A percentile compares a stretch with the other conserved stretches of the same genome.
Evolutionary conservation across 2,329 filamentous ascomycete genomes (phyloP).

Genomic region (Fusarium guadeloupense): DNA sequence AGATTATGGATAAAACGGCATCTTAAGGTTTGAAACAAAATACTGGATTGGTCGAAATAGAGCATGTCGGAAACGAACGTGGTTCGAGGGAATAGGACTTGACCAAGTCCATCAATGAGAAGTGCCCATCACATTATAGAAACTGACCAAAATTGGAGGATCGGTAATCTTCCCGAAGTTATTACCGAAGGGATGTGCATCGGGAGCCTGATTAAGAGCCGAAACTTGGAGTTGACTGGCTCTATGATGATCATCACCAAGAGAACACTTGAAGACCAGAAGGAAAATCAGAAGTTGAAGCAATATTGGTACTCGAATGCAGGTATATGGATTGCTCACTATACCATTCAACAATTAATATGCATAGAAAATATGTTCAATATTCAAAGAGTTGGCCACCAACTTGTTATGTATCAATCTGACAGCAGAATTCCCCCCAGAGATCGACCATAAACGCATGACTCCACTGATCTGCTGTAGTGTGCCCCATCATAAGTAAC

Average conservation of each 20-base stretch:
- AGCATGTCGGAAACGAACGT: background rate
- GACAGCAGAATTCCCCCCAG: background rate
- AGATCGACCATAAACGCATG: background rate
- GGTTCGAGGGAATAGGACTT: background rate
- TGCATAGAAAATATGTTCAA: too few relatives aligned
- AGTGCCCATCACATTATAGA: background rate
- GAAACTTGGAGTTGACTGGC: background rate
- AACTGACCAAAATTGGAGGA: background rate
- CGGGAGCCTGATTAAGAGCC: constrained; percentile 16
- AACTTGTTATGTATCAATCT: background rate
- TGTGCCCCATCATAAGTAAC: background rate
- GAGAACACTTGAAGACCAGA: background rate
- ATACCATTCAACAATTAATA: too few relatives aligned
- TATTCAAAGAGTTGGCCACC: background rate
- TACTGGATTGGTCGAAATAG: background rate
- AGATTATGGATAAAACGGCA: background rate
- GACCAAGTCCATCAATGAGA: background rate
- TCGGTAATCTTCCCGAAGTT: background rate
- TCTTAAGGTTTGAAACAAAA: background rate
- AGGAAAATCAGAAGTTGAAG: background rate
- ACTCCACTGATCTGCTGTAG: background rate
- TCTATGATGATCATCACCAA: background rate
- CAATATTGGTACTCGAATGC: too few relatives aligned
- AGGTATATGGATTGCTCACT: too few relatives aligned
- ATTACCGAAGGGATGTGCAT: background rate